Percentiles rank a stretch among this genome's conserved stretches.
These are phyloP conservation scores for Aspergillus carlsbadensis DNA, from an alignment of 495 filamentous ascomycete species.

Conservation along the genomic window DNA sequence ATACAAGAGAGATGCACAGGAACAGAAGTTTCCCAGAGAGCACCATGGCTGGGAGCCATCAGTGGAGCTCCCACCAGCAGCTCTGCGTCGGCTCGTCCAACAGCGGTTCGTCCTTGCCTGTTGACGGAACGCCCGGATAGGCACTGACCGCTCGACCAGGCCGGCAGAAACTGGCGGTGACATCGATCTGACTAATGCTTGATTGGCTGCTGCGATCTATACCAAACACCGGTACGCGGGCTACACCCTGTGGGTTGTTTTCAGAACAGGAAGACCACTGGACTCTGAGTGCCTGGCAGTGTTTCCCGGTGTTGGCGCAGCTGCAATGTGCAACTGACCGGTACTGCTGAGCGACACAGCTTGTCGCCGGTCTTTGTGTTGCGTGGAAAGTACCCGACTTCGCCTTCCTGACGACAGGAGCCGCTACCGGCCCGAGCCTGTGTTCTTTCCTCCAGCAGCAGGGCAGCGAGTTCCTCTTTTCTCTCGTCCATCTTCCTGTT, in stretches of 20 bases:
- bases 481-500: constrained; percentile 1
- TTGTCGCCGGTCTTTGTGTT: background rate
- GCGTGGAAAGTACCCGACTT: background rate
- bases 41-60: constrained; percentile 10
- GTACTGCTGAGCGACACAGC: too few species aligned
- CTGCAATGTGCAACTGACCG: background rate
- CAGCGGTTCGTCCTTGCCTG: background rate
- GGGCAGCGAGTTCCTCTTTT: background rate
- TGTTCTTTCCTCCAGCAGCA: constrained; percentile 6
- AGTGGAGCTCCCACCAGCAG: constrained; percentile 12
- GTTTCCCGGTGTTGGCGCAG: background rate
- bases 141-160: background rate
- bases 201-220: background rate
- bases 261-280: too few species aligned
- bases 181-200: background rate
- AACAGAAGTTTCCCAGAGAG: background rate
- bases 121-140: constrained; percentile 15
- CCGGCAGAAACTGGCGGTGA: constrained; percentile 1
- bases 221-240: background rate
- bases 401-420: background rate
- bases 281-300: background rate
- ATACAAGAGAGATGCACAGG: background rate
- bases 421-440: constrained; percentile 30
- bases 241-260: too few species aligned
- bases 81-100: background rate